Percentiles rank a stretch among this genome's conserved stretches.
Evolutionary conservation across 2,329 filamentous ascomycete genomes (phyloP).

Genomic region (Ascochyta lentis): DNA sequence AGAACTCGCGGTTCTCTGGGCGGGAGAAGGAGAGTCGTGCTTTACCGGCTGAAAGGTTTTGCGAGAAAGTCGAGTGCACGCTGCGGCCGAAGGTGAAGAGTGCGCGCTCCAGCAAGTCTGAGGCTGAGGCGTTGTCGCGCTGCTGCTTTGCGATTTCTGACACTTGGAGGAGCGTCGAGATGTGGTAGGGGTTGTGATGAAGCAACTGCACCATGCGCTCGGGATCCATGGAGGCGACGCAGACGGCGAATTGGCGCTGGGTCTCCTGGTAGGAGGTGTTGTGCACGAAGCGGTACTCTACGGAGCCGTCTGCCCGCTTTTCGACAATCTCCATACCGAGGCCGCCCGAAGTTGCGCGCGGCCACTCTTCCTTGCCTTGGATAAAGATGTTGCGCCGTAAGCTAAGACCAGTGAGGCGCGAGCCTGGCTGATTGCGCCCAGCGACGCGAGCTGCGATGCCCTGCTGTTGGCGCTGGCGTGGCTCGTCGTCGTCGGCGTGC

Average conservation of each 20-base stretch:
- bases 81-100: slow-evolving; percentile 93
- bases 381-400: slow-evolving; percentile 82
- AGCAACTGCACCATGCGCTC: slow-evolving; percentile 81
- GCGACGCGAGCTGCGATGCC: slow-evolving; percentile 66
- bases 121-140: slow-evolving; percentile 82
- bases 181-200: slow-evolving; percentile 81
- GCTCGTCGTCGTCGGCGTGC: slow-evolving; percentile 61
- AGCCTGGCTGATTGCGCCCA: slow-evolving; percentile 62
- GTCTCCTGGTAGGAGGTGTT: slow-evolving; percentile 74
- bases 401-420: slow-evolving; percentile 71
- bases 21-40: slow-evolving; percentile 81
- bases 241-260: slow-evolving; percentile 77
- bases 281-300: slow-evolving; percentile 81
- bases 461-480: slow-evolving; percentile 56
- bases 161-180: slow-evolving; percentile 91
- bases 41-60: slow-evolving; percentile 76
- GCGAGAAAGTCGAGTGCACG: slow-evolving; percentile 80
- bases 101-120: slow-evolving; percentile 87
- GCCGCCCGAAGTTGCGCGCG: slow-evolving; percentile 77
- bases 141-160: slow-evolving; percentile 92
- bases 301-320: slow-evolving; percentile 63
- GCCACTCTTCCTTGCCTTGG: slow-evolving; percentile 88
- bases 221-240: slow-evolving; percentile 84
- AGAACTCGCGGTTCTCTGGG: slow-evolving; percentile 90
- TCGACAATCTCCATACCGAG: slow-evolving; percentile 78